phyloP scores from a whole-genome alignment of 768 basidiomycete genomes.

The Lentinula sp. region DNA sequence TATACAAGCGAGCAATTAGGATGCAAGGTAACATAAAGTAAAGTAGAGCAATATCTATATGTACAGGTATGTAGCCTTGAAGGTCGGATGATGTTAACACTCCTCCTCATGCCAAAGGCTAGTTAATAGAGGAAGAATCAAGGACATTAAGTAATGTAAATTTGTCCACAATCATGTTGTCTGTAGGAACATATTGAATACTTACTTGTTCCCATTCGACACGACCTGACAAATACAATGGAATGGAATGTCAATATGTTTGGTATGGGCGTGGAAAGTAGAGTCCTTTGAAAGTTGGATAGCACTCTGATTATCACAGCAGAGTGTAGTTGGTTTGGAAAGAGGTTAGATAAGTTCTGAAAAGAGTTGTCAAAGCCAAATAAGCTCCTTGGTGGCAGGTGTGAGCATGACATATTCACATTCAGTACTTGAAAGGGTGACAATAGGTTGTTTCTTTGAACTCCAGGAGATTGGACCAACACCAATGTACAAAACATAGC shows the following conservation, averaged over 20 bases:
- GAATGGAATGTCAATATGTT: conserved; percentile 30
- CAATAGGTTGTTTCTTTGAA: conserved; percentile 23
- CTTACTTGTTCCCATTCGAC: conserved; percentile 12
- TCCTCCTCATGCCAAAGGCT: too few species aligned
- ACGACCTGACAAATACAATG: conserved; percentile 24
- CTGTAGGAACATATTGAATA: conserved; percentile 1
- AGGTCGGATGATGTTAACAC: too few species aligned
- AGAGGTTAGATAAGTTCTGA: conserved; percentile 3
- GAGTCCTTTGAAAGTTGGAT: conserved; percentile 17
- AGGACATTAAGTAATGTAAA: not conserved
- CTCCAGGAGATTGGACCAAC: conserved; percentile 24
- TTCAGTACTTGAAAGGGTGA: conserved; percentile 28
- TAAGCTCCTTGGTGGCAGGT: conserved; percentile 19
- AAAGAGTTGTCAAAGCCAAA: conserved; percentile 10
- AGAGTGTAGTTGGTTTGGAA: conserved; percentile 8
- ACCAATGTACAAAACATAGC: conserved; percentile 22
- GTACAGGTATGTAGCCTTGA: too few species aligned
- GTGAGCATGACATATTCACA: conserved; percentile 28
- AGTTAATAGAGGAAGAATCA: too few species aligned
- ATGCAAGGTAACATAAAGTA: too few species aligned
- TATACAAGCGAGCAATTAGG: too few species aligned
- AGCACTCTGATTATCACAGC: conserved; percentile 18
- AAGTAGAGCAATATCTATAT: too few species aligned
- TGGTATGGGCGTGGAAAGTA: conserved; percentile 23
- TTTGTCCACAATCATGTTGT: conserved; percentile 2